These are phyloP conservation scores for Corniculantispora saksenae DNA, from an alignment of 2,329 filamentous ascomycete genomes.

Conservation along the genomic window DNA sequence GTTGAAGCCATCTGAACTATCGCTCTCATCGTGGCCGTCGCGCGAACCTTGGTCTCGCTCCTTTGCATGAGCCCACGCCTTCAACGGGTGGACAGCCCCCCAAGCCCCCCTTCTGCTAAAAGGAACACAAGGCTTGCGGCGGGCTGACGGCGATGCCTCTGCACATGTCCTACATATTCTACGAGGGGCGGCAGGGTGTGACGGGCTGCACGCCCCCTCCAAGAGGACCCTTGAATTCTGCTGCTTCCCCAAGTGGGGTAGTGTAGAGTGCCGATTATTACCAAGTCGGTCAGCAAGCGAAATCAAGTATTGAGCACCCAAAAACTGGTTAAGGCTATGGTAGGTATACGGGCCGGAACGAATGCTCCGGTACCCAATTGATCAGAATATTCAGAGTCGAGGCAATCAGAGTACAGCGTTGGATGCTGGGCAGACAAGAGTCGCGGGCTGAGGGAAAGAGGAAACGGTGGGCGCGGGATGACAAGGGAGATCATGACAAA, in stretches of 20 bases:
- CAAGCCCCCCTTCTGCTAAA: neutral
- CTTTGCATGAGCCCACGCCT: neutral
- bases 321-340: neutral
- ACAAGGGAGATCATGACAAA: neutral
- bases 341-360: neutral
- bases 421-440: neutral
- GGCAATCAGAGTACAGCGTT: neutral
- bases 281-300: neutral
- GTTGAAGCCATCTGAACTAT: neutral
- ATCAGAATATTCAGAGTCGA: neutral
- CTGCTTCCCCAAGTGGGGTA: neutral
- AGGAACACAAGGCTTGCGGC: neutral
- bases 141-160: neutral
- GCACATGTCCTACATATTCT: neutral
- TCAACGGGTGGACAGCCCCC: neutral
- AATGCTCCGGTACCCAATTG: neutral
- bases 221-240: constrained; percentile 13
- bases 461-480: neutral
- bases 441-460: neutral
- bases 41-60: neutral
- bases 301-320: neutral
- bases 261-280: neutral
- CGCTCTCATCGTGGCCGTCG: neutral
- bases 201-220: constrained; percentile 4
- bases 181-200: neutral